Conservation (phyloP, 2,329 filamentous ascomycete genomes). For the Plenodomus lindquistii region DNA sequence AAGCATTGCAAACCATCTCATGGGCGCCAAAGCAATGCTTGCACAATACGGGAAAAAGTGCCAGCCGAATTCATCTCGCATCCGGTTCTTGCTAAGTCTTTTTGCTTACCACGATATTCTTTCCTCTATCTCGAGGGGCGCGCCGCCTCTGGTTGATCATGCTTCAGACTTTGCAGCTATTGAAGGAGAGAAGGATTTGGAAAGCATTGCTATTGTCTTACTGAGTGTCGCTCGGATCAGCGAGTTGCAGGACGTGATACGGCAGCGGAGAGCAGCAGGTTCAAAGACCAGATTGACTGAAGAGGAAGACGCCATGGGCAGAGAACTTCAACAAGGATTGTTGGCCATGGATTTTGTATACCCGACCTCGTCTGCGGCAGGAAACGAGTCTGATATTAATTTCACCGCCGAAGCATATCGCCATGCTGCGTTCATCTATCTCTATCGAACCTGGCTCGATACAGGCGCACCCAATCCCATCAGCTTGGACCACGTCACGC, state of each 20-base stretch:
- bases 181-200: constrained; percentile 27
- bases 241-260: constrained; percentile 26
- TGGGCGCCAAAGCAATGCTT: constrained; percentile 39
- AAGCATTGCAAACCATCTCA: constrained; percentile 33
- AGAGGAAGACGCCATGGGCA: constrained; percentile 21
- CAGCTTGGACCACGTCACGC: constrained; percentile 32
- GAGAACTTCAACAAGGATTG: constrained; percentile 22
- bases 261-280: constrained; percentile 7
- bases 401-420: constrained; percentile 34
- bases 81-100: constrained; percentile 32
- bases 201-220: constrained; percentile 30
- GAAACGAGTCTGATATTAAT: constrained; percentile 15
- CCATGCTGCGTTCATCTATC: constrained; percentile 40
- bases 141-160: constrained; percentile 29
- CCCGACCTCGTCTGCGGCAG: not conserved
- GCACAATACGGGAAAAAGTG: constrained; percentile 10
- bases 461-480: constrained; percentile 37
- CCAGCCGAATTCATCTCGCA: constrained; percentile 21
- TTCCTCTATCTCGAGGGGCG: constrained; percentile 32
- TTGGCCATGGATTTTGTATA: constrained; percentile 18
- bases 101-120: constrained; percentile 41
- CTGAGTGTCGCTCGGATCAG: constrained; percentile 33
- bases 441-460: constrained; percentile 38
- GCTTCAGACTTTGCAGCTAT: constrained; percentile 23
- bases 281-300: constrained; percentile 14